A percentile compares a stretch with the other conserved stretches of the same genome.
These are phyloP conservation scores for Puccinia coronata DNA, from an alignment of 1,284 basidiomycete genomes.

Conservation along the genomic window DNA sequence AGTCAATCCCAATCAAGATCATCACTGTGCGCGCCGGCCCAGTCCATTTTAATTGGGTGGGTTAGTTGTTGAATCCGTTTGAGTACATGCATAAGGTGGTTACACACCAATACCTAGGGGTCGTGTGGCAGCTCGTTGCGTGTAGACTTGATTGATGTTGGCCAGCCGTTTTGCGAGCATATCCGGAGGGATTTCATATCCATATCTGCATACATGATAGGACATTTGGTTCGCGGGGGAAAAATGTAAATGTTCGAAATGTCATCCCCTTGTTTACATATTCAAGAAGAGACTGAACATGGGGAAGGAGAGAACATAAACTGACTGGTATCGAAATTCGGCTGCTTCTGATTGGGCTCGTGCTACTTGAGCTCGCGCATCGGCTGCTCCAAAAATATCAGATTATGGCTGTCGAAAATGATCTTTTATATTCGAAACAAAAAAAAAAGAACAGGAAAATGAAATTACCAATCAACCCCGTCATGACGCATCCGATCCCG, in stretches of 20 bases:
- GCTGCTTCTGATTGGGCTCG: constrained; percentile 89
- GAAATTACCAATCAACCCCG: constrained; percentile 78
- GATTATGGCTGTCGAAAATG: constrained; percentile 9
- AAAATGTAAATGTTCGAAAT: no score
- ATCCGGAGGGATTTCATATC: constrained; percentile 96
- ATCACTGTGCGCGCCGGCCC: constrained; percentile 78
- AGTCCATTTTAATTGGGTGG: neutral
- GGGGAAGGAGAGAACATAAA: neutral
- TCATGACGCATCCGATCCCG: constrained; percentile 96
- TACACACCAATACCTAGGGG: constrained; percentile 87
- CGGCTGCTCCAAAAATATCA: constrained; percentile 65
- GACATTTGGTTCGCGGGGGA: neutral
- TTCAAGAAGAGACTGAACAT: neutral
- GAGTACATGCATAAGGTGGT: constrained; percentile 5
- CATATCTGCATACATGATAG: constrained; percentile 60
- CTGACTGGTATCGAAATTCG: constrained; percentile 86
- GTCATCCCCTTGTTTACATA: no score
- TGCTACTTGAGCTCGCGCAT: constrained; percentile 85
- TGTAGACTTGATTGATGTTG: constrained; percentile 99
- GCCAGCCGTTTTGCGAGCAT: constrained; percentile 89
- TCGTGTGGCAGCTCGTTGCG: constrained; percentile 94
- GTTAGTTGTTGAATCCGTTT: neutral
- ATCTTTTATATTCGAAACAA: neutral
- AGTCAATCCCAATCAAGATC: constrained; percentile 91
- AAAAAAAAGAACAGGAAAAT: neutral